These are phyloP conservation scores for Yamadazyma friedrichii DNA, from an alignment of 1,139 yeast species.

Conservation along the genomic window DNA sequence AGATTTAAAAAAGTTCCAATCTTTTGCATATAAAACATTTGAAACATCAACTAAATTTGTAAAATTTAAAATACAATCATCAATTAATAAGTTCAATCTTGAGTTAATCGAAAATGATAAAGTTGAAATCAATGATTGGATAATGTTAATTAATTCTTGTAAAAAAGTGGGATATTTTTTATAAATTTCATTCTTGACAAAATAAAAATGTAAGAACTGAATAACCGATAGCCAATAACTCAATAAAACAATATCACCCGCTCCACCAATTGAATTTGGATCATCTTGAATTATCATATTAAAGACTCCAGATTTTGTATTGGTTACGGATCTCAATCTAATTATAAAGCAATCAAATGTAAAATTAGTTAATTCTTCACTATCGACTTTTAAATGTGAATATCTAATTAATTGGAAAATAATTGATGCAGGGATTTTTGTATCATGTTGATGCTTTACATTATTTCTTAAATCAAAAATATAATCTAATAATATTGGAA, in stretches of 20 bases:
- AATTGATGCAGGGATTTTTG: constrained; percentile 67
- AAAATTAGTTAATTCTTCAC: constrained; percentile 54
- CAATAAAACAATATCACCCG: constrained; percentile 65
- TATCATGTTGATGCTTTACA: constrained; percentile 44
- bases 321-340: constrained; percentile 57
- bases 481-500: constrained; percentile 57
- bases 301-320: constrained; percentile 59
- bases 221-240: constrained; percentile 74
- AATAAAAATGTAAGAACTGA: constrained; percentile 65
- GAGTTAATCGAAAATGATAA: constrained; percentile 64
- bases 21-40: constrained; percentile 61
- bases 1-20: constrained; percentile 72
- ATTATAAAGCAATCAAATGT: constrained; percentile 61
- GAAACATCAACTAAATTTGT: constrained; percentile 66
- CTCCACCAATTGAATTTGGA: constrained; percentile 27
- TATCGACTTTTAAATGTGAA: constrained; percentile 55
- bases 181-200: constrained; percentile 57
- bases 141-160: constrained; percentile 58
- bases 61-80: constrained; percentile 62
- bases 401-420: constrained; percentile 66
- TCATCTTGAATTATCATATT: constrained; percentile 39
- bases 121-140: constrained; percentile 62
- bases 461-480: constrained; percentile 43
- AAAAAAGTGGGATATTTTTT: constrained; percentile 52
- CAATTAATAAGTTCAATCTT: constrained; percentile 54